Percentiles rank a stretch among this genome's conserved stretches.
Evolutionary conservation across 2,329 filamentous ascomycete genomes (phyloP).

Genomic region (Claviceps capensis): DNA sequence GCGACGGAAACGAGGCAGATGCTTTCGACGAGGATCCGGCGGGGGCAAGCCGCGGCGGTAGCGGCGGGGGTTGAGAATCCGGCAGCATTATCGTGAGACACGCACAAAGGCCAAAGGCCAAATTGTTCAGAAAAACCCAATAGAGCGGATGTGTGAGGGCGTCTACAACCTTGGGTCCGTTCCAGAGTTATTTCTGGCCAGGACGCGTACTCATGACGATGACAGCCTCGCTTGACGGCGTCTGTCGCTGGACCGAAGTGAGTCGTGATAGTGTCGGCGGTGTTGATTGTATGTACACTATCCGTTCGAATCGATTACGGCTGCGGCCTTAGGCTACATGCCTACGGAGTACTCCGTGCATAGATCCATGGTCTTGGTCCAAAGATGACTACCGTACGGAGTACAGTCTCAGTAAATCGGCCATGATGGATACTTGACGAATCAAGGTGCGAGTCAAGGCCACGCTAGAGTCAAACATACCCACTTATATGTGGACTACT

Average conservation of each 20-base stretch:
- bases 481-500: too few species aligned
- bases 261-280: background rate
- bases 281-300: background rate
- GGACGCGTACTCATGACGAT: background rate
- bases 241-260: background rate
- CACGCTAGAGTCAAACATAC: too few species aligned
- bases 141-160: background rate
- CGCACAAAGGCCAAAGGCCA: background rate
- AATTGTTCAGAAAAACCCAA: background rate
- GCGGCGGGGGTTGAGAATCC: background rate
- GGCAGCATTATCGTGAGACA: background rate
- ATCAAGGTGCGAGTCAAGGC: too few species aligned
- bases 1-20: background rate
- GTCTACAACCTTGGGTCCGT: background rate
- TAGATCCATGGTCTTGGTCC: too few species aligned
- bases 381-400: too few species aligned
- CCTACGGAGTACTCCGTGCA: too few species aligned
- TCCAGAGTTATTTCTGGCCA: background rate
- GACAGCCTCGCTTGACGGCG: too few species aligned
- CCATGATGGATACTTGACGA: too few species aligned
- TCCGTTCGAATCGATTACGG: too few species aligned
- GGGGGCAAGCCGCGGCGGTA: background rate
- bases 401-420: too few species aligned
- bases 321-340: too few species aligned
- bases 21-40: background rate